Evolutionary conservation across 2,329 filamentous ascomycete species (phyloP).

Genomic region (Fusarium verticillioides): DNA sequence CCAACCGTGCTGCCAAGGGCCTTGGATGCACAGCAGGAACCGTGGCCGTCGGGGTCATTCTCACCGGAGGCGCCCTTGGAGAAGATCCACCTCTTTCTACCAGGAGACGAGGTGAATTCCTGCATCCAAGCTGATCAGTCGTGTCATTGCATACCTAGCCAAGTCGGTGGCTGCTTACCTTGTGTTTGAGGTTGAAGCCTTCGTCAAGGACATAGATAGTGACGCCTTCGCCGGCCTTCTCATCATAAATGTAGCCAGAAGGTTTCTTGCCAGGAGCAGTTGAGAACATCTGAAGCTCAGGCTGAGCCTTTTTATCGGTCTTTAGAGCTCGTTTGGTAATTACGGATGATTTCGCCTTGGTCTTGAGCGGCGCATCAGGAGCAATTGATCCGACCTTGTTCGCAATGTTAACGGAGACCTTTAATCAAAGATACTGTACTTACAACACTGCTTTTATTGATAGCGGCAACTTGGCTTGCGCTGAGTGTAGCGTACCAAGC

Average conservation of each 20-base stretch:
- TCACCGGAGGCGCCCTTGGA: neutral
- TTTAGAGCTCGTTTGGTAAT: neutral
- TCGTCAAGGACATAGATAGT: neutral
- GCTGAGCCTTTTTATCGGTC: neutral
- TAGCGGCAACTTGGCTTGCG: neutral
- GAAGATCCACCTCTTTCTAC: neutral
- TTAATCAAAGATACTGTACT: rapidly evolving
- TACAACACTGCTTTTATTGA: neutral
- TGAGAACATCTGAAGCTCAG: neutral
- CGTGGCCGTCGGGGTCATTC: neutral
- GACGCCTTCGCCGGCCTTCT: neutral
- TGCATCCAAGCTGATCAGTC: neutral
- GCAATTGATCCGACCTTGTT: neutral
- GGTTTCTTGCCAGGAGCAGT: neutral
- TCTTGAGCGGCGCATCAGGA: neutral
- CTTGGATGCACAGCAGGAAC: neutral
- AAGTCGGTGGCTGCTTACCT: too few species aligned
- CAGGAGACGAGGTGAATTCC: neutral
- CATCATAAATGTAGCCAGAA: neutral
- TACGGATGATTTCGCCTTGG: rapidly evolving
- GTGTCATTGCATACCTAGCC: too few species aligned
- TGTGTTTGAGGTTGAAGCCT: neutral
- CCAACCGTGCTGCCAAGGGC: neutral
- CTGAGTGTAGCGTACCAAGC: neutral
- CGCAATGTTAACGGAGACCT: rapidly evolving